These are phyloP conservation scores for Limnomonas spitsbergensis DNA, from an alignment of 139 green algal genomes.

Conservation along the genomic window DNA sequence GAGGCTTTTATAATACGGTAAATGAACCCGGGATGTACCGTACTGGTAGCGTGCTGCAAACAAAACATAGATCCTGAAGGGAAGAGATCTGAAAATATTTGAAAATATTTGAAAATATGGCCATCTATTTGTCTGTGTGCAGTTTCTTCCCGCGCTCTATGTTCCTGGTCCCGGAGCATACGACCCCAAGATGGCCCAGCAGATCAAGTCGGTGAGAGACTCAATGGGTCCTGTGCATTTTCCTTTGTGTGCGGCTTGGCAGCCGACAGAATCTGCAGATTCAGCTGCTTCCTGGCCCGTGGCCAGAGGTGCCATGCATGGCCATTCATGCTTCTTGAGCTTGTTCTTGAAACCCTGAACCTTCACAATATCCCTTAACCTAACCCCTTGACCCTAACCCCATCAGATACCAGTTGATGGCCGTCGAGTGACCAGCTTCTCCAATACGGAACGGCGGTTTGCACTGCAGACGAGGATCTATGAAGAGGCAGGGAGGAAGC, in stretches of 20 bases:
- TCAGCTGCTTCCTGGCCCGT: no score
- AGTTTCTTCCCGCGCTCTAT: no score
- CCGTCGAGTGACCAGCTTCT: neutral
- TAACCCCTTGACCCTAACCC: neutral
- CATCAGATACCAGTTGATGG: neutral
- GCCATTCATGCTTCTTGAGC: neutral
- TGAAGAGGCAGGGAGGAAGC: neutral
- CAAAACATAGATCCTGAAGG: no score
- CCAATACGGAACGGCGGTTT: neutral
- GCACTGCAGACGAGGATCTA: neutral
- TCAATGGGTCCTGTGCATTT: neutral
- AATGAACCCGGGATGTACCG: no score
- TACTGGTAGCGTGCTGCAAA: no score
- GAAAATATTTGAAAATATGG: no score
- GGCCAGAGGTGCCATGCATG: neutral
- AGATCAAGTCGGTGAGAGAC: neutral
- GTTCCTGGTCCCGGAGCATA: conserved; percentile 1
- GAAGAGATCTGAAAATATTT: no score
- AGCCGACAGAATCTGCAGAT: no score
- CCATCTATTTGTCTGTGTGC: no score
- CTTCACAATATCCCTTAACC: neutral
- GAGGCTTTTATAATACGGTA: no score
- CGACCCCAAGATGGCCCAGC: neutral
- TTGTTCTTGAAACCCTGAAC: neutral
- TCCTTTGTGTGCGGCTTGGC: no score